Evolutionary conservation across 192 early-diverging fungal species (phyloP), one percentile per base, ranked within the genome.

Genomic region (Gaertneriomyces sp.): DNA sequence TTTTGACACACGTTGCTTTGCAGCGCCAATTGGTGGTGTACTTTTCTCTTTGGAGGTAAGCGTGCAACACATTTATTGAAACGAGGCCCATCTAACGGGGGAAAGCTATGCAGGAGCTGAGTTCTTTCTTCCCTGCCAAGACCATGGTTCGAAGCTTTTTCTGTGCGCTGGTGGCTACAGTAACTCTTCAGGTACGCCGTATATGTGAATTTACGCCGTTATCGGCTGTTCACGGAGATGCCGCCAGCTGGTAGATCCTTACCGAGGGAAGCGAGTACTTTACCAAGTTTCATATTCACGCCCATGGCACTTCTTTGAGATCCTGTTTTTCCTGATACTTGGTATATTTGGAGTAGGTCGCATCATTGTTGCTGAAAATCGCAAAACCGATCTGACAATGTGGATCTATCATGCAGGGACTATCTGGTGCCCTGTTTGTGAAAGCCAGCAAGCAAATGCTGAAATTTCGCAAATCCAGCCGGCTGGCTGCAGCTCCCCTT

Each of bases 111-210:
- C 19, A 77, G 67, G 93, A 95, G 64, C 89, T 95, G 58, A 89
- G 87, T 51, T 95, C 94, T 61, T 95, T 85, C 60, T 92, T 98
- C 66, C 93, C 96, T 14, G 83, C 90, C 14, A 93, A 94, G 62
- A 96, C 94, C 5, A 93, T 99, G 90, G 88, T 93, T 77, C 86
- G 93, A 54, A 92, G 90, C 53, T 91, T 90, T 73, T 97, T 98
- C 75, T 96, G 93, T 70, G 94, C 96, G 39, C 85, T 94, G 53
- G 90, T 91, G 0, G 90, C 93, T 10, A 90, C 91, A 5, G 85
- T 94, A 20, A 88, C 88, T 14, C 78, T 96, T 8, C 90, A 94
- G 79, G 81, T 85, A 50, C 72, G 81, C 45, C 39, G 33, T 7
- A 7, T 16, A 7, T 53, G 9, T 38, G 6, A 63, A 3, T 39